Evolutionary conservation across 768 basidiomycete genomes (phyloP).

Genomic region (Hemileccinum rubropunctum): DNA sequence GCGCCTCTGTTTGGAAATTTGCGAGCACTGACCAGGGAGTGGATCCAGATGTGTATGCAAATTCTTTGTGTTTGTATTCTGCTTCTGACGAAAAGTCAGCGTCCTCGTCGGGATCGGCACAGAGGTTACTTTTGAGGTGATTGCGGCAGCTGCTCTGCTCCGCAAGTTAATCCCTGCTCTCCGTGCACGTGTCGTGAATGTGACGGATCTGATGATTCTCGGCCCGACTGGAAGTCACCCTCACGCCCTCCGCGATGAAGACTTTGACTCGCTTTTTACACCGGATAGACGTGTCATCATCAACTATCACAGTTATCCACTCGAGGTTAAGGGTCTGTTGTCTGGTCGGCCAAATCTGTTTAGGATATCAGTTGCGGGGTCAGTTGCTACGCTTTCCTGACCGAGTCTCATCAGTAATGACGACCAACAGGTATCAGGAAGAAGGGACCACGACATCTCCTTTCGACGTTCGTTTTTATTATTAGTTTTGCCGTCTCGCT

Average conservation of each 20-base stretch:
- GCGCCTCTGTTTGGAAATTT: constrained; percentile 84
- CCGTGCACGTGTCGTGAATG: constrained; percentile 84
- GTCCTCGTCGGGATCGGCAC: constrained; percentile 87
- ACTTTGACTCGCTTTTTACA: constrained; percentile 73
- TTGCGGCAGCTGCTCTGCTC: constrained; percentile 80
- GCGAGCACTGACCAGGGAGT: constrained; percentile 72
- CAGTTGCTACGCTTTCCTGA: constrained; percentile 8
- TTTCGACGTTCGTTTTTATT: constrained; percentile 55
- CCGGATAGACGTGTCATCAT: constrained; percentile 65
- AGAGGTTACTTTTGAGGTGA: constrained; percentile 86
- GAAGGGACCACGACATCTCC: constrained; percentile 82
- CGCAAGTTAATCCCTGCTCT: constrained; percentile 66
- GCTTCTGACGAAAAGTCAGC: constrained; percentile 29
- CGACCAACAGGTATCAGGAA: constrained; percentile 47
- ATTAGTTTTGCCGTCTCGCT: neutral
- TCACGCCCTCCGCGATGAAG: constrained; percentile 60
- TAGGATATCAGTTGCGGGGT: constrained; percentile 56
- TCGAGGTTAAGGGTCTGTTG: constrained; percentile 66
- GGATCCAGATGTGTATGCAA: constrained; percentile 63
- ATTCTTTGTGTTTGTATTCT: neutral
- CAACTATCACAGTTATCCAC: constrained; percentile 83
- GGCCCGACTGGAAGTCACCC: constrained; percentile 68
- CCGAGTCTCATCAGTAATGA: neutral
- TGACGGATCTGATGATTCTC: constrained; percentile 87
- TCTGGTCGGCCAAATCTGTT: constrained; percentile 51